These are phyloP conservation scores for Vigna unguiculata DNA, from an alignment of 306 rosid species.

Conservation along the genomic window DNA sequence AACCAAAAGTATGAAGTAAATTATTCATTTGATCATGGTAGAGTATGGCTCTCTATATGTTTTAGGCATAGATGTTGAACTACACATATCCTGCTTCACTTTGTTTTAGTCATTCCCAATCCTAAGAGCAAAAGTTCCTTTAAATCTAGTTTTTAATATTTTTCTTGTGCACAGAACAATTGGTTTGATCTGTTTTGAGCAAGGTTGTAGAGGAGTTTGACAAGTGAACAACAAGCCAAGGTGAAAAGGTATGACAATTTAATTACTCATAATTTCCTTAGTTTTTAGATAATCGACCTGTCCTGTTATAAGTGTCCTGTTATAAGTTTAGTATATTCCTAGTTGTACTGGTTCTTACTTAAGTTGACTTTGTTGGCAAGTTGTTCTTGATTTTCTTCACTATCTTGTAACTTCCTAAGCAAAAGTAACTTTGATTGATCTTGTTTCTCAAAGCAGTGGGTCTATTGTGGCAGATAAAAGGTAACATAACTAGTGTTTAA, in stretches of 20 bases:
- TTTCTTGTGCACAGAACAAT: slow-evolving; percentile 64
- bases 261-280: too few species aligned
- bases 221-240: slow-evolving; percentile 69
- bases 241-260: slow-evolving; percentile 62
- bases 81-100: neutral
- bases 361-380: slow-evolving; percentile 22
- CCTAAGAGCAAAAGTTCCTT: too few species aligned
- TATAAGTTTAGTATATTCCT: too few species aligned
- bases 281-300: too few species aligned
- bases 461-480: slow-evolving; percentile 55
- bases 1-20: slow-evolving; percentile 27
- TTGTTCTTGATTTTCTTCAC: slow-evolving; percentile 28
- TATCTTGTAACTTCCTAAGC: slow-evolving; percentile 50
- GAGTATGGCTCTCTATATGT: slow-evolving; percentile 24
- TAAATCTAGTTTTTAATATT: too few species aligned
- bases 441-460: slow-evolving; percentile 57
- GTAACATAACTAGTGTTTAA: slow-evolving; percentile 44
- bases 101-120: neutral
- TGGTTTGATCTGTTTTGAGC: slow-evolving; percentile 88
- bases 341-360: neutral
- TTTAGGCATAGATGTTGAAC: slow-evolving; percentile 21
- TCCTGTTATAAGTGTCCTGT: slow-evolving; percentile 1
- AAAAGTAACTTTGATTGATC: slow-evolving; percentile 53
- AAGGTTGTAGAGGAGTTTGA: slow-evolving; percentile 91
- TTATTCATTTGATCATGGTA: slow-evolving; percentile 7